phyloP scores from a whole-genome alignment of 495 filamentous ascomycete species.

The Neurospora sp. region DNA sequence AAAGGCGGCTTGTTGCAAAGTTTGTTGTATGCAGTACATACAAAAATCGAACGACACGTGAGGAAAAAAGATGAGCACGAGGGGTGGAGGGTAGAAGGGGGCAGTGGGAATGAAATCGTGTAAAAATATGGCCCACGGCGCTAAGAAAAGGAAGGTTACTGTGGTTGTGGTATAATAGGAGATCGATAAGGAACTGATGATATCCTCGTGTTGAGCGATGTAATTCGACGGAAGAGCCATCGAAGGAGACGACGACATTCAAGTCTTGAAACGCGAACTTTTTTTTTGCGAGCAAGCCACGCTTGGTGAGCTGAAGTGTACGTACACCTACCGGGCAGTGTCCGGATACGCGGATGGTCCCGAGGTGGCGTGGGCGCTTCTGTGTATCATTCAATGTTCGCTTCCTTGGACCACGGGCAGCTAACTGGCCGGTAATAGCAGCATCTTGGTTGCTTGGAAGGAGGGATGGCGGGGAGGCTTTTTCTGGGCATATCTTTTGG shows the following conservation, averaged over 20 bases:
- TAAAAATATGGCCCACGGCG: not conserved
- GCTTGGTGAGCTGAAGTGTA: not conserved
- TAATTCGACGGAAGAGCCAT: not conserved
- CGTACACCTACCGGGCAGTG: not conserved
- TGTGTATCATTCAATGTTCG: not conserved
- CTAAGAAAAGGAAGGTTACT: not conserved
- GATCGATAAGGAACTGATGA: not conserved
- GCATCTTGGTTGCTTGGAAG: not conserved
- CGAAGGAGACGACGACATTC: not conserved
- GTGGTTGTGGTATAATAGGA: not conserved
- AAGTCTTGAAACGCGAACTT: not conserved
- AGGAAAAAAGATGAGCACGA: not conserved
- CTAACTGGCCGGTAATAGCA: not conserved
- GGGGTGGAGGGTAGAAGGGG: not conserved
- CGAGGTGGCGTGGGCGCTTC: not conserved
- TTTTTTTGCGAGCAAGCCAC: not conserved
- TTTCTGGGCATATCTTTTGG: not conserved
- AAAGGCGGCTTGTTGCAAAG: not conserved
- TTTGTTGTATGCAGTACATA: not conserved
- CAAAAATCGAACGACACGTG: not conserved
- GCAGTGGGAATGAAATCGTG: not conserved
- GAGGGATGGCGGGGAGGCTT: not conserved
- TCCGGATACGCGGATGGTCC: not conserved
- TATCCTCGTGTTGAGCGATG: not conserved
- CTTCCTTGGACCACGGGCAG: not conserved